A percentile compares a stretch with the other conserved stretches of the same genome.
These are phyloP conservation scores for Aegle marmelos DNA, from an alignment of 345 rosid genomes.

Conservation along the genomic window DNA sequence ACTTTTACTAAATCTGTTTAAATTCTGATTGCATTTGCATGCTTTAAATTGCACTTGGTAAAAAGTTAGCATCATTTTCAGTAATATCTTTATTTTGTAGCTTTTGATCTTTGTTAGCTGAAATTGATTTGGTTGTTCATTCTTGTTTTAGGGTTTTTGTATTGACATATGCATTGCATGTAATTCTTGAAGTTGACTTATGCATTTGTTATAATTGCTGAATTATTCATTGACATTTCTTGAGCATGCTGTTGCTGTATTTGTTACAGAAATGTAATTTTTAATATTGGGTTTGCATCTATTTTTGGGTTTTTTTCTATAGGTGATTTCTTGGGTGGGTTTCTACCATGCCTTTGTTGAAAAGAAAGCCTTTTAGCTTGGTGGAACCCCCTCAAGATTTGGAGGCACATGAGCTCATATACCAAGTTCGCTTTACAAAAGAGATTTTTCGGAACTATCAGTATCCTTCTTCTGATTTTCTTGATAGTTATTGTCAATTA, in stretches of 20 bases:
- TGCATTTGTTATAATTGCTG: background rate
- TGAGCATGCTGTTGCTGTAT: background rate
- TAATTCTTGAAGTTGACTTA: background rate
- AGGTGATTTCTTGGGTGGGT: conserved; percentile 11
- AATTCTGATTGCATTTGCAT: background rate
- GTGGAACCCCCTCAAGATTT: conserved; percentile 63
- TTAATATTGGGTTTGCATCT: background rate
- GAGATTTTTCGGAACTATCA: conserved; percentile 79
- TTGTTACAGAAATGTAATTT: background rate
- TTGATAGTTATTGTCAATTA: conserved; percentile 6
- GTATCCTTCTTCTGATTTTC: conserved; percentile 57
- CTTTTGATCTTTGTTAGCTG: background rate
- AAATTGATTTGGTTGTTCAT: background rate
- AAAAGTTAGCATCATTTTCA: background rate
- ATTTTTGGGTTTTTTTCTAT: background rate
- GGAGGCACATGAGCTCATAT: conserved; percentile 69
- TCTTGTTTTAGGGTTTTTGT: background rate
- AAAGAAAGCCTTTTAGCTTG: conserved; percentile 61
- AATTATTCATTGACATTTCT: background rate
- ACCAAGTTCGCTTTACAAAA: conserved; percentile 91
- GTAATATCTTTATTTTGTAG: background rate
- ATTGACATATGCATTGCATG: background rate
- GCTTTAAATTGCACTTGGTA: background rate
- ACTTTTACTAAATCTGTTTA: background rate
- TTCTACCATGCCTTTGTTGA: conserved; percentile 73